Conservation (phyloP, 2,329 filamentous ascomycete genomes). For the Trichoderma breve region DNA sequence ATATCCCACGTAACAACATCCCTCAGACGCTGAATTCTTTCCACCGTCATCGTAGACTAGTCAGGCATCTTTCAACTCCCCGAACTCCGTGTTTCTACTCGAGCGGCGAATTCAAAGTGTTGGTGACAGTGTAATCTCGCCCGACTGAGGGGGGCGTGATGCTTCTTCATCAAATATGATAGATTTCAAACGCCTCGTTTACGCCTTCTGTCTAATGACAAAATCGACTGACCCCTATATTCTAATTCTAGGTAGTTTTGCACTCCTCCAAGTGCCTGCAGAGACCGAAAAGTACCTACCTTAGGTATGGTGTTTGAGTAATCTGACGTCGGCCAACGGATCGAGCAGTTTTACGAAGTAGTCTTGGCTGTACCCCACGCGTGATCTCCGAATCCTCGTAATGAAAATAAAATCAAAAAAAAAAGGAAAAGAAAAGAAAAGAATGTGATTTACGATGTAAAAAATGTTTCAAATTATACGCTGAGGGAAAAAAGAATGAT, state of each 20-base stretch:
- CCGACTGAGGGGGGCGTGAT: background rate
- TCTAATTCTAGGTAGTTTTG: background rate
- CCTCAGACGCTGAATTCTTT: background rate
- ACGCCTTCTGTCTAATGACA: background rate
- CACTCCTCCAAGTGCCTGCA: background rate
- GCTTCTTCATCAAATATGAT: background rate
- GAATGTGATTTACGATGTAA: background rate
- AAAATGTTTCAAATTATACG: background rate
- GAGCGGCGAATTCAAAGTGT: background rate
- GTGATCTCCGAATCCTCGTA: background rate
- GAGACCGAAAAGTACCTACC: background rate
- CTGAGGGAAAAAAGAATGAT: slow-evolving; percentile 4
- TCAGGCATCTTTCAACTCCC: background rate
- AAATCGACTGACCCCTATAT: background rate
- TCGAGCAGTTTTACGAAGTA: background rate
- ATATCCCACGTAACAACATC: background rate
- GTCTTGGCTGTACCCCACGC: background rate
- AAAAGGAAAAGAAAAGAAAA: background rate
- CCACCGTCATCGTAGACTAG: background rate
- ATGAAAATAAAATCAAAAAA: background rate
- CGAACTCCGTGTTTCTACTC: background rate
- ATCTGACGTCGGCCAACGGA: background rate
- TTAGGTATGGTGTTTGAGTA: background rate
- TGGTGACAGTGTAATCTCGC: background rate
- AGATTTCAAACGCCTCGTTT: background rate